Base-by-base conservation (phyloP, 2,329 filamentous ascomycete species). In the Massarina eburnea region DNA sequence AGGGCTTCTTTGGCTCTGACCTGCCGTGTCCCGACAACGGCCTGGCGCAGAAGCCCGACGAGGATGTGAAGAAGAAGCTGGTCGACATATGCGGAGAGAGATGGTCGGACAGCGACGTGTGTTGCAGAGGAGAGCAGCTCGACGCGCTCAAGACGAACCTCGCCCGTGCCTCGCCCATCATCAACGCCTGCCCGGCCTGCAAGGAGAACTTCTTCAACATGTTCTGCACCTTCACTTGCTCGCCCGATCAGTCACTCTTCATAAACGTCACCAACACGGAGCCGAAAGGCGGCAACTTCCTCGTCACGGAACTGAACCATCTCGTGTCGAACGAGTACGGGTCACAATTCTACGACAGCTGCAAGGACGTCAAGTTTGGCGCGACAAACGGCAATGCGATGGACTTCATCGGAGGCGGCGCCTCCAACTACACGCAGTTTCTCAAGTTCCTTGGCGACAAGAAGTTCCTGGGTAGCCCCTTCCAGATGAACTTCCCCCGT, bases 191-290 rank as follows among this genome's bases (percentile, higher is more conserved):
- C 68, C 94, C 94, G 1, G 94, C 95, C 24, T 99, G 94, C 80
- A 95, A 94, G 72, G 87, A 91, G 61, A 99, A 99, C 76, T 99
- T 99, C 77, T 97, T 89, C 78, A 95, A 99, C 74, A 79, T 95
- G 35, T 99, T 99, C 71, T 99, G 94, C 75, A 95, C 91, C 4
- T 97, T 99, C 66, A 97, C 91, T 2, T 99, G 95, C 75, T 99
- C 94, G 4, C 92, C 95, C 5, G 88, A 99, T 63, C 94, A 99
- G 69, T 96, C 91, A 0, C 77, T 95, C 0, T 99, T 99, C 65
- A 78, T 99, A 67, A 99, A 99, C 62, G 84, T 99, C 34, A 97
- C 94, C 9, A 73, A 84, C 42, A 87, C 85, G 0, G 80, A 82
- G 52, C 71, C 80, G 18, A 89, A 78, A 71, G 70, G 74, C 53